A percentile compares a stretch with the other conserved stretches of the same genome.
phyloP scores from a whole-genome alignment of 2,329 filamentous ascomycete species.

The Aureobasidium sp. region DNA sequence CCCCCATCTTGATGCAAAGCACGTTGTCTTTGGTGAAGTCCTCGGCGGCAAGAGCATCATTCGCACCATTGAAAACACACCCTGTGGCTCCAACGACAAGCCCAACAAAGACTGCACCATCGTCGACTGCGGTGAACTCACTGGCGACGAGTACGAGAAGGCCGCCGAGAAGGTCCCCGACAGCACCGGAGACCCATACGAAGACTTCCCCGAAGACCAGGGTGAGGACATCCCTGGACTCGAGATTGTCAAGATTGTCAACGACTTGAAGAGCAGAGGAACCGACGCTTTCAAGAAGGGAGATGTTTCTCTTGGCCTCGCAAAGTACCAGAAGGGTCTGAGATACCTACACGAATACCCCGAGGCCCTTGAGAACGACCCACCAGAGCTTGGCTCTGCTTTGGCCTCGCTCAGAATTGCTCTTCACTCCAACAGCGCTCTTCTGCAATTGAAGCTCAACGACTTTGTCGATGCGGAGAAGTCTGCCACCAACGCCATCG shows the following conservation, averaged over 20 bases:
- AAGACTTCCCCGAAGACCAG: constrained; percentile 91
- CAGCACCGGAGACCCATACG: constrained; percentile 78
- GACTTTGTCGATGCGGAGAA: constrained; percentile 62
- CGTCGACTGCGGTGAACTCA: constrained; percentile 75
- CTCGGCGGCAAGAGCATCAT: constrained; percentile 86
- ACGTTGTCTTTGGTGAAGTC: constrained; percentile 95
- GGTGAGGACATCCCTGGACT: constrained; percentile 56
- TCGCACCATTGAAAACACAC: constrained; percentile 79
- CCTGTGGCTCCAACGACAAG: constrained; percentile 68
- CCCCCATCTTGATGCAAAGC: constrained; percentile 89
- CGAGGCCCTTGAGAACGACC: constrained; percentile 58
- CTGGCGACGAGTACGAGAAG: constrained; percentile 58
- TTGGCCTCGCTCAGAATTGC: constrained; percentile 71
- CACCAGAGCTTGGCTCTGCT: constrained; percentile 56
- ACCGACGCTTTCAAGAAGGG: constrained; percentile 85
- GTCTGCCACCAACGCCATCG: constrained; percentile 65
- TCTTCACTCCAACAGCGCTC: constrained; percentile 79
- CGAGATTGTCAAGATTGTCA: constrained; percentile 68
- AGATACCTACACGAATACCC: constrained; percentile 84
- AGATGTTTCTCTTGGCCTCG: constrained; percentile 61
- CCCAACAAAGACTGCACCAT: constrained; percentile 67
- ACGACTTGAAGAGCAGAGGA: constrained; percentile 81
- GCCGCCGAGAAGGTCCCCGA: constrained; percentile 65
- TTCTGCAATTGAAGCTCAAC: constrained; percentile 74
- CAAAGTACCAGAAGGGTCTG: constrained; percentile 91